Conservation (phyloP, 2,329 filamentous ascomycete genomes). For the Arthrinium puccinioides region DNA sequence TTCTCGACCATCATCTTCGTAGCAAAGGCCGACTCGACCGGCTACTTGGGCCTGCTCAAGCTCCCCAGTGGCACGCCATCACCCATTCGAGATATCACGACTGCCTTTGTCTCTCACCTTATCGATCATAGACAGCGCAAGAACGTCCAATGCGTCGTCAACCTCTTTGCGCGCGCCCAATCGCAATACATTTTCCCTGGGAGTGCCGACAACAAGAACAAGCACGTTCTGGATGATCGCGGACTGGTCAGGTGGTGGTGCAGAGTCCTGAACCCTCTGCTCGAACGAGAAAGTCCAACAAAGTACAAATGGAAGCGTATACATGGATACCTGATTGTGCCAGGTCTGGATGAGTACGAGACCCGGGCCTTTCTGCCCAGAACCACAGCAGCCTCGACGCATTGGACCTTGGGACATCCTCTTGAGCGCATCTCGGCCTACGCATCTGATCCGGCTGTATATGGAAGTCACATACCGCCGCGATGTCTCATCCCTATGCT, state of each 20-base stretch:
- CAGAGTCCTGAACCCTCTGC: slow-evolving; percentile 70
- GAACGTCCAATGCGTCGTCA: slow-evolving; percentile 66
- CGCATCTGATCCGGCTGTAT: slow-evolving; percentile 35
- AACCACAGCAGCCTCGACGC: slow-evolving; percentile 37
- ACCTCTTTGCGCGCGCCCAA: slow-evolving; percentile 86
- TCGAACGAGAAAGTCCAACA: slow-evolving; percentile 38
- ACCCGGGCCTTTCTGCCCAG: slow-evolving; percentile 71
- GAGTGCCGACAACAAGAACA: slow-evolving; percentile 74
- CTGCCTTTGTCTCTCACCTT: slow-evolving; percentile 70
- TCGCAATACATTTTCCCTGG: slow-evolving; percentile 92
- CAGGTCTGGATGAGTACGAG: slow-evolving; percentile 77
- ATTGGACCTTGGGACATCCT: slow-evolving; percentile 66
- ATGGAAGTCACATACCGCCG: slow-evolving; percentile 55
- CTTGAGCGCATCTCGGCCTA: slow-evolving; percentile 60
- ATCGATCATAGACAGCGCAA: slow-evolving; percentile 58
- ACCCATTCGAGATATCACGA: slow-evolving; percentile 66
- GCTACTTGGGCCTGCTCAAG: slow-evolving; percentile 64
- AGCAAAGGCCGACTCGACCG: slow-evolving; percentile 94
- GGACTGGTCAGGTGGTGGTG: slow-evolving; percentile 96
- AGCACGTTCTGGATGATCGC: slow-evolving; percentile 88
- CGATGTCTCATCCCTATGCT: slow-evolving; percentile 84
- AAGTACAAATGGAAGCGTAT: slow-evolving; percentile 35
- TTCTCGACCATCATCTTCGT: slow-evolving; percentile 84
- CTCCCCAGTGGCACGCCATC: slow-evolving; percentile 58
- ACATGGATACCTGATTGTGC: slow-evolving; percentile 80